Base-by-base conservation (phyloP, 768 basidiomycete genomes). In the Leccinellum albellum region DNA sequence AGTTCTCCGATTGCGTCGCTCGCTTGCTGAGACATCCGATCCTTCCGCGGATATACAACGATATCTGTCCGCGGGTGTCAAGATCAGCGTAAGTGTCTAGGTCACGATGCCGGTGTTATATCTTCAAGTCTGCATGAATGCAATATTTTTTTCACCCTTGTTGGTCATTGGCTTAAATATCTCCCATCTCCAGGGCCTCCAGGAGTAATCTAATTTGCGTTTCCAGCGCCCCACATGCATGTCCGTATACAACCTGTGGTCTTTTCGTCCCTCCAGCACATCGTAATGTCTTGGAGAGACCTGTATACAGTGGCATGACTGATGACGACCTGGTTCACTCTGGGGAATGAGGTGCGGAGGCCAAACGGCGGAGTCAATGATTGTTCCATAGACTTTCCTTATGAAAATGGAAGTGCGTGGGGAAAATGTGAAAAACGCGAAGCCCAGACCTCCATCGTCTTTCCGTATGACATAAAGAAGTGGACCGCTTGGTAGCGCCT, bases 161-260 rank as follows among this genome's bases (percentile, higher is more conserved):
- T 20, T 20, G 40, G n/a, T 17, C n/a, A 42, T 17, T 5, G 10
- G n/a, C 35, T 54, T 44, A 66, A 21, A 70, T 65, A 24, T 69
- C 65, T 0, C 57, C 60, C 45, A 46, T 26, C 23, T 72, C 69
- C 69, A 63, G 72, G 6, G 69, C 69, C 50, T 72, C 71, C 31
- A 13, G 31, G 12, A 32, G 13, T 50, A 72, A 54, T 1, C 70
- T 45, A 14, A 24, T 51, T 53, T 40, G n/a, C 42, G n/a, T n/a
- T n/a, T n/a, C n/a, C n/a, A n/a, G n/a, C n/a, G n/a, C n/a, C n/a
- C n/a, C n/a, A n/a, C n/a, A n/a, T n/a, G n/a, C n/a, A n/a, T 50
- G 37, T 65, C 65, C 40, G 61, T 50, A 14, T 64, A 61, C 52
- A 70, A 10, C 1, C 46, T 53, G 0, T 50, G n/a, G 4, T 37